Percentiles rank a stretch among this genome's conserved stretches.
phyloP scores from a whole-genome alignment of 2,329 filamentous ascomycete genomes.

The Apiospora kogelbergensis region DNA sequence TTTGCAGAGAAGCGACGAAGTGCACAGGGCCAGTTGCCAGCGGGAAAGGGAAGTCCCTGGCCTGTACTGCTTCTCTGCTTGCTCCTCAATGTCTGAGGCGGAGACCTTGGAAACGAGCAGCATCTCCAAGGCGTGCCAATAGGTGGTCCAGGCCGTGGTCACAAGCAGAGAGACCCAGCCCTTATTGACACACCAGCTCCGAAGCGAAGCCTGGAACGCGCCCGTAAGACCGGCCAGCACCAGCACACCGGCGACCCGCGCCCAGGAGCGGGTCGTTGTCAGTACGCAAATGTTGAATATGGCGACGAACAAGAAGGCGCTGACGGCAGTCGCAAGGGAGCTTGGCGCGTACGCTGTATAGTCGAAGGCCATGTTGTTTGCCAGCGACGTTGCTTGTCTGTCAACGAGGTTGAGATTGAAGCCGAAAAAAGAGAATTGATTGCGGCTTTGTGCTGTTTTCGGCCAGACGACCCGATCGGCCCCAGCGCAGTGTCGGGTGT shows the following conservation, averaged over 20 bases:
- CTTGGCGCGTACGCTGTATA: not conserved
- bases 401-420: not conserved
- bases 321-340: not conserved
- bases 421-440: not conserved
- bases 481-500: no score
- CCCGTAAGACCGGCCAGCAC: not conserved
- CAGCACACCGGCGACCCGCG: not conserved
- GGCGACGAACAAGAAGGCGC: not conserved
- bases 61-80: not conserved
- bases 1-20: not conserved
- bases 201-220: not conserved
- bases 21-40: not conserved
- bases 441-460: no score
- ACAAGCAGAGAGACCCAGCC: not conserved
- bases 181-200: not conserved
- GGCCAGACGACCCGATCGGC: no score
- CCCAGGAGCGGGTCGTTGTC: not conserved
- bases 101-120: conserved; percentile 5
- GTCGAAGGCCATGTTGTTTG: not conserved
- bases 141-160: conserved; percentile 3
- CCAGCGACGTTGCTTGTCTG: no score
- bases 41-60: not conserved
- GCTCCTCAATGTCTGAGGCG: not conserved
- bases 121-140: conserved; percentile 4
- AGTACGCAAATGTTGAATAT: not conserved